Evolutionary conservation across 1,139 yeast species (phyloP), one percentile per base, ranked within the genome.

Genomic region (Blastobotrys serpentis): DNA sequence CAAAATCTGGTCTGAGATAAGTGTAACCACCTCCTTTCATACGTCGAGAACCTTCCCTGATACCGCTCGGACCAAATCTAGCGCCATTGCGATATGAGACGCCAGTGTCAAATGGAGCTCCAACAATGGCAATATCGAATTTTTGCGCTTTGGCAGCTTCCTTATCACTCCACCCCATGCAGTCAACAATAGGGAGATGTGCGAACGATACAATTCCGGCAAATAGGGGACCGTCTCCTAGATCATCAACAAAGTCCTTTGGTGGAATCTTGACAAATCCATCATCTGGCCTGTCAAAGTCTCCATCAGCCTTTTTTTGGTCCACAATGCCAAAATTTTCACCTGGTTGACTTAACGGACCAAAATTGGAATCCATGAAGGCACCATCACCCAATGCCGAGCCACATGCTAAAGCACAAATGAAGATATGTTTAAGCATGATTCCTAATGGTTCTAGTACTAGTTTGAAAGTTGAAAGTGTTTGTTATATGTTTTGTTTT

Each of bases 81-180:
- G 92, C 88, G 6, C 92, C 90, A 0, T 86, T 78, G 52, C 92
- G 70, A 62, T 81, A 84, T 1, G 88, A 77, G 0, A 80, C 79
- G 0, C 87, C 90, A 2, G 90, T 84, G 58, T 84, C 92, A 60
- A 84, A 84, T 0, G 92, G 92, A 4, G 83, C 86, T 2, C 92
- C 92, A 51, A 85, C 75, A 29, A 85, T 61, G 1, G 84, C 94
- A 53, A 85, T 75, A 58, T 85, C 94, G 57, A 74, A 84, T 21
- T 47, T 46, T 42, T 51, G 55, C n/a, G 48, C 38, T 18, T 48
- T 53, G 7, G 77, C 52, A 34, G 84, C 70, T 11, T 29, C 32
- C 13, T 29, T 29, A 11, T 11, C 32, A 29, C n/a, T 11, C 32
- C 32, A 29, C 13, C 32, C 32, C 4, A 29, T 11, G 61, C 94